Percentiles rank a stretch among this genome's conserved stretches.
phyloP scores from a whole-genome alignment of 2,329 filamentous ascomycete species.

The Lachnellula suecica region DNA sequence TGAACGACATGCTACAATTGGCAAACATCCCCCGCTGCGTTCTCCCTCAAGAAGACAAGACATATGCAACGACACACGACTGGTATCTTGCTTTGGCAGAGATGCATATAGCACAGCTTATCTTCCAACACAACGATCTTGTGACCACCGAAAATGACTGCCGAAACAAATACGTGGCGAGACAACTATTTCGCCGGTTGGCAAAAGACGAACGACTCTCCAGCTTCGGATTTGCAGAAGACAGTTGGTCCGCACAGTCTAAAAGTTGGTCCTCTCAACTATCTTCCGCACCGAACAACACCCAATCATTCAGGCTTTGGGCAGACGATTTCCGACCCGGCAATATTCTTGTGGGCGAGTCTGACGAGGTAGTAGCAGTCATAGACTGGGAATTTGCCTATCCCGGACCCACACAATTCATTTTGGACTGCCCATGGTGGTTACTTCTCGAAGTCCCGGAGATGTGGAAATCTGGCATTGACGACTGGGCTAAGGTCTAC shows the following conservation, averaged over 20 bases:
- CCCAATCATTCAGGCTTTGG: neutral
- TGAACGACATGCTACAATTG: neutral
- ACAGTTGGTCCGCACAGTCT: constrained; percentile 30
- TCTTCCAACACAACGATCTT: neutral
- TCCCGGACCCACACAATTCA: constrained; percentile 34
- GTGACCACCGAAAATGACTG: neutral
- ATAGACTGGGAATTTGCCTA: constrained; percentile 43
- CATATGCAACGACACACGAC: neutral
- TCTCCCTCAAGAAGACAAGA: neutral
- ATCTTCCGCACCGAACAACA: neutral
- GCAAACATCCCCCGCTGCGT: neutral
- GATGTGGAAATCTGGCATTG: constrained; percentile 33
- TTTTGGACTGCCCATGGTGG: constrained; percentile 38
- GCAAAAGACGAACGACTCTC: constrained; percentile 1
- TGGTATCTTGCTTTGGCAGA: neutral
- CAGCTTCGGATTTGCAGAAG: constrained; percentile 13
- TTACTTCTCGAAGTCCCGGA: constrained; percentile 34
- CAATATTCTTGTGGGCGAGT: constrained; percentile 33
- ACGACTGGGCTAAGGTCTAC: constrained; percentile 33
- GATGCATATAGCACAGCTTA: neutral
- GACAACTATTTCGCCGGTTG: neutral
- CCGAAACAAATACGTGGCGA: neutral
- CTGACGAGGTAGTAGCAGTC: constrained; percentile 30
- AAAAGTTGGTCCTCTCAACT: constrained; percentile 12
- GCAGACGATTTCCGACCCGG: constrained; percentile 11